Conservation (phyloP, 169 alveolate genomes). For the Plasmodium ovale region DNA sequence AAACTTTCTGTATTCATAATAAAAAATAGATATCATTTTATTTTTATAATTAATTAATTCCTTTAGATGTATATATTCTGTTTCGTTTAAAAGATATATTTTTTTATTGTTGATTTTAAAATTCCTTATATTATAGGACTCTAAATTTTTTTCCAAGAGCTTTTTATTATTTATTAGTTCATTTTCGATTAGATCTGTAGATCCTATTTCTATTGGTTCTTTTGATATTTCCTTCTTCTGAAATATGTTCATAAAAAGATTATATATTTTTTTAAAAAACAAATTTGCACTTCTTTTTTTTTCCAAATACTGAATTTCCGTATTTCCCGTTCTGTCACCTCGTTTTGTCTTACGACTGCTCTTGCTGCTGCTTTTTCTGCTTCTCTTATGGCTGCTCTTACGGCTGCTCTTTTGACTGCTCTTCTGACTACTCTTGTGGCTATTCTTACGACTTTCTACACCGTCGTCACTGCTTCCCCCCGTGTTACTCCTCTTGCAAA, state of each 20-base stretch:
- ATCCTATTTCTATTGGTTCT: slow-evolving; percentile 44
- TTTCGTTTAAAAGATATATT: slow-evolving; percentile 42
- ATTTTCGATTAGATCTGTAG: slow-evolving; percentile 29
- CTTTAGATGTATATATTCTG: slow-evolving; percentile 47
- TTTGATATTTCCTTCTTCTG: slow-evolving; percentile 27
- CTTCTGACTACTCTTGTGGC: neutral
- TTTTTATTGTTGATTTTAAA: slow-evolving; percentile 50
- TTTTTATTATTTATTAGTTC: slow-evolving; percentile 49
- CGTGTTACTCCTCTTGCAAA: neutral
- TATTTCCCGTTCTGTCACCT: neutral
- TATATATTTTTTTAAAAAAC: slow-evolving; percentile 18
- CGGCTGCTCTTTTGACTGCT: neutral
- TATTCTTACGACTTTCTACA: neutral
- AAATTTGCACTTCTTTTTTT: slow-evolving; percentile 54
- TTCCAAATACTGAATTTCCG: slow-evolving; percentile 43
- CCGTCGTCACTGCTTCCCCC: neutral
- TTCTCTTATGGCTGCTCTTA: neutral
- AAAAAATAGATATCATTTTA: slow-evolving; percentile 50
- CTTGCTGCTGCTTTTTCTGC: neutral
- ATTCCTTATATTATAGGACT: slow-evolving; percentile 50
- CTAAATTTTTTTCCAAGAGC: slow-evolving; percentile 58
- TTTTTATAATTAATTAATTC: slow-evolving; percentile 59
- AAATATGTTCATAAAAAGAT: slow-evolving; percentile 19
- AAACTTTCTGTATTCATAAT: slow-evolving; percentile 39
- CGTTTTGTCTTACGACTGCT: neutral